A percentile compares a stretch with the other conserved stretches of the same genome.
Conservation (phyloP, 2,329 filamentous ascomycete genomes). For the Aspergillus sp. region DNA sequence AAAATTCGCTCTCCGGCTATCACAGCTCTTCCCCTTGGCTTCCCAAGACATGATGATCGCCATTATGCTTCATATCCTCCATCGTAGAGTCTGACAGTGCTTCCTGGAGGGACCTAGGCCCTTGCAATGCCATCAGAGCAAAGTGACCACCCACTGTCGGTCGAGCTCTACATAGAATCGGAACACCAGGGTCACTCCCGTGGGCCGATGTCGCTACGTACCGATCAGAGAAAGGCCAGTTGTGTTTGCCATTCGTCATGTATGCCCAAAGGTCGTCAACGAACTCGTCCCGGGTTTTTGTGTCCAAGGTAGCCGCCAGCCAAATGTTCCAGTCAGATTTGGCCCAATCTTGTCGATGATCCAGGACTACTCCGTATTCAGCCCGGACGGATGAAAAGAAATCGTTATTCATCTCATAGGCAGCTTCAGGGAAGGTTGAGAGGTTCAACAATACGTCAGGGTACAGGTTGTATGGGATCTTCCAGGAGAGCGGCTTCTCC, state of each 20-base stretch:
- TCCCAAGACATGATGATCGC: not conserved
- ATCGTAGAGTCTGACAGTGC: constrained; percentile 5
- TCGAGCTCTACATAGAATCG: constrained; percentile 32
- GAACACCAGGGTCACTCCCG: constrained; percentile 25
- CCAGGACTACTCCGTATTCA: constrained; percentile 36
- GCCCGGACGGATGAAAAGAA: constrained; percentile 34
- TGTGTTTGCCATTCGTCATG: constrained; percentile 39
- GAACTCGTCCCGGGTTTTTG: constrained; percentile 26
- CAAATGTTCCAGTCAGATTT: constrained; percentile 45
- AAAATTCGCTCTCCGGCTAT: not conserved
- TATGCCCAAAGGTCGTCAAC: constrained; percentile 39
- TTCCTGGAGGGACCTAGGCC: constrained; percentile 17
- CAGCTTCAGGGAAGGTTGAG: constrained; percentile 30
- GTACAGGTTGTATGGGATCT: constrained; percentile 39
- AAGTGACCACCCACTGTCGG: constrained; percentile 42
- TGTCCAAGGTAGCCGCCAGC: constrained; percentile 31
- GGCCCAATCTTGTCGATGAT: constrained; percentile 35
- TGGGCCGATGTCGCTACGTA: constrained; percentile 32
- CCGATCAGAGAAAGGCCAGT: constrained; percentile 41
- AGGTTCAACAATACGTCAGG: constrained; percentile 37
- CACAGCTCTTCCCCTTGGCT: constrained; percentile 11
- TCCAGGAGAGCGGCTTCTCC: constrained; percentile 26
- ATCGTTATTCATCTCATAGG: constrained; percentile 30
- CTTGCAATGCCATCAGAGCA: constrained; percentile 35
- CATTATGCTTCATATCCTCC: not conserved